These are phyloP conservation scores for Thymus quinquecostatus DNA, from an alignment of 257 asterid species.

Conservation along the genomic window DNA sequence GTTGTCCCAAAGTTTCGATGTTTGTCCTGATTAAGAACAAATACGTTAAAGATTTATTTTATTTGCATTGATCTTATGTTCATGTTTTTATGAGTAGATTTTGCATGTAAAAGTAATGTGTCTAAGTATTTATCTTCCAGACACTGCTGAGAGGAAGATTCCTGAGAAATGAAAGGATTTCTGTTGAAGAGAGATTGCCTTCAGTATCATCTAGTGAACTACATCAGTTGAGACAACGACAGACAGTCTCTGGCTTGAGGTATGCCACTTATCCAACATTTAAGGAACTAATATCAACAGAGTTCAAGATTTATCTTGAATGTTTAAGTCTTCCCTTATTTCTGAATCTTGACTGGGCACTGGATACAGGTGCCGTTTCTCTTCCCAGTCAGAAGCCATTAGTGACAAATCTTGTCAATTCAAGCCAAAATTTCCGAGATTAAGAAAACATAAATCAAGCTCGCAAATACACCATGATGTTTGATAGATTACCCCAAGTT, in stretches of 20 bases:
- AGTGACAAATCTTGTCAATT: constrained; percentile 13
- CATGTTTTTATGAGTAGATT: constrained; percentile 20
- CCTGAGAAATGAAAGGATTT: constrained; percentile 78
- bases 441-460: background rate
- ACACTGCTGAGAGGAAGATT: constrained; percentile 94
- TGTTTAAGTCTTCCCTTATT: constrained; percentile 14
- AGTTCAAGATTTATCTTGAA: background rate
- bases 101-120: constrained; percentile 37
- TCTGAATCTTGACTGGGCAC: constrained; percentile 11
- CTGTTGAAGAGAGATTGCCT: constrained; percentile 73
- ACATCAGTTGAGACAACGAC: constrained; percentile 84
- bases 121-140: constrained; percentile 47
- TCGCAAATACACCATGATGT: background rate
- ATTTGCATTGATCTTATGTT: background rate
- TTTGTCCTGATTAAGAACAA: constrained; percentile 12
- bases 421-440: constrained; percentile 2
- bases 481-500: background rate
- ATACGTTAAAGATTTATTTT: background rate
- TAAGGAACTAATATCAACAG: constrained; percentile 14
- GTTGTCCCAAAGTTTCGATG: background rate
- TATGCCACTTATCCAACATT: constrained; percentile 36
- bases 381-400: constrained; percentile 1
- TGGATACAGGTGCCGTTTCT: constrained; percentile 8
- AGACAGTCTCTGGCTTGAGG: constrained; percentile 96
- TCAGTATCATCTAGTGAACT: constrained; percentile 83